These are phyloP conservation scores for Trypanosoma cruzi DNA, from an alignment of 208 protist species.

Conservation along the genomic window DNA sequence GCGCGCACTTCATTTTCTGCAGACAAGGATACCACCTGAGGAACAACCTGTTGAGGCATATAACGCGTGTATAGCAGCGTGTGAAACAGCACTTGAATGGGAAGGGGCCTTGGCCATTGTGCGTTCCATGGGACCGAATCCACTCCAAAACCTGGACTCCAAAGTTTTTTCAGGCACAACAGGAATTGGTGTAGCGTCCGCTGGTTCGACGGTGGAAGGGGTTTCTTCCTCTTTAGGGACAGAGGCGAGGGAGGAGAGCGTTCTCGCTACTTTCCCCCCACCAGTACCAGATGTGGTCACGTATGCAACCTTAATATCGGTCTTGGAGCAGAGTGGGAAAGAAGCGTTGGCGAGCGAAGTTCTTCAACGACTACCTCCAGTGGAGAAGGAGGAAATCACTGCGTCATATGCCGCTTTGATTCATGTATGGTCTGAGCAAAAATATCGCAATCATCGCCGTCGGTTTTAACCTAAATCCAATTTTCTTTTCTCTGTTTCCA, in stretches of 20 bases:
- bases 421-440: slow-evolving; percentile 84
- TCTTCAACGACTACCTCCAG: slow-evolving; percentile 59
- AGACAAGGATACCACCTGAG: slow-evolving; percentile 26
- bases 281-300: slow-evolving; percentile 75
- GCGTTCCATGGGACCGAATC: slow-evolving; percentile 79
- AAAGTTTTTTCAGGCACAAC: not conserved
- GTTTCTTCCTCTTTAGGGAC: not conserved
- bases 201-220: not conserved
- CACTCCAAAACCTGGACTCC: slow-evolving; percentile 34
- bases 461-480: slow-evolving; percentile 29
- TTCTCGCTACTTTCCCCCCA: slow-evolving; percentile 11
- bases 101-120: slow-evolving; percentile 58
- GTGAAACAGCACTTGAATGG: slow-evolving; percentile 72
- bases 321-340: slow-evolving; percentile 81
- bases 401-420: slow-evolving; percentile 88
- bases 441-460: slow-evolving; percentile 7
- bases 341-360: slow-evolving; percentile 53
- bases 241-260: slow-evolving; percentile 7
- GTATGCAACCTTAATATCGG: slow-evolving; percentile 86
- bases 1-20: slow-evolving; percentile 47
- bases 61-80: slow-evolving; percentile 66
- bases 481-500: not conserved
- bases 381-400: slow-evolving; percentile 84
- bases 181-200: not conserved
- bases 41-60: slow-evolving; percentile 73